Evolutionary conservation across 1,284 basidiomycete species (phyloP).

Genomic region (Microbotryum saponariae): DNA sequence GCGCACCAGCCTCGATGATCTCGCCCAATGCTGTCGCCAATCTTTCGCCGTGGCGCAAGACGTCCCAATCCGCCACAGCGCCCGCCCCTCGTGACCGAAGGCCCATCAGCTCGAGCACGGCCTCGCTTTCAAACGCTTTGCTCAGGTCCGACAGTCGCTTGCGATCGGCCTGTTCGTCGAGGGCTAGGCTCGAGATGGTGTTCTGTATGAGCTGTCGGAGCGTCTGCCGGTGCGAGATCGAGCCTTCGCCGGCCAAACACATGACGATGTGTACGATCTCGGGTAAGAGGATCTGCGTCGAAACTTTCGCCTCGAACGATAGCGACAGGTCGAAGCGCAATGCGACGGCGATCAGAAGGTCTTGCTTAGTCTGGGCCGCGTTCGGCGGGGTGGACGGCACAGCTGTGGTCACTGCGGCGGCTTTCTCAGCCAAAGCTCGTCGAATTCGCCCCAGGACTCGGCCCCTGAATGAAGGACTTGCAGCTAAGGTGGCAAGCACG

Average conservation of each 20-base stretch:
- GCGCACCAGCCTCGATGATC: constrained; percentile 58
- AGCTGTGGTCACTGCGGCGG: constrained; percentile 61
- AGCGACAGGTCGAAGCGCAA: constrained; percentile 64
- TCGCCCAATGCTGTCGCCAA: constrained; percentile 59
- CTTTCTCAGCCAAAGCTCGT: constrained; percentile 48
- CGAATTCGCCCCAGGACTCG: constrained; percentile 67
- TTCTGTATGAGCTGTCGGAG: constrained; percentile 74
- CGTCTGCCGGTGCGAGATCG: constrained; percentile 63
- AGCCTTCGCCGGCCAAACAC: constrained; percentile 64
- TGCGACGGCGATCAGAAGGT: constrained; percentile 74
- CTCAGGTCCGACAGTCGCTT: constrained; percentile 4
- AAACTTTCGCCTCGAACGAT: constrained; percentile 58
- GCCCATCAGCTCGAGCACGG: neutral
- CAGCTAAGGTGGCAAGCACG: constrained; percentile 63
- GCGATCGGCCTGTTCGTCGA: neutral
- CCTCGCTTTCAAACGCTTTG: neutral
- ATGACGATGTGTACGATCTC: constrained; percentile 72
- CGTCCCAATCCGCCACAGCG: constrained; percentile 58
- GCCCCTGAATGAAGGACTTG: constrained; percentile 62
- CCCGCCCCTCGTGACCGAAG: neutral
- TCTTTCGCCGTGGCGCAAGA: constrained; percentile 54
- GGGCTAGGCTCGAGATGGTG: constrained; percentile 56
- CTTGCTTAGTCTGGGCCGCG: constrained; percentile 63
- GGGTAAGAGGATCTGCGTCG: constrained; percentile 68
- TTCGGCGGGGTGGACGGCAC: constrained; percentile 47